Conservation (phyloP, 2,329 filamentous ascomycete species). For the Teratosphaeria viscida region DNA sequence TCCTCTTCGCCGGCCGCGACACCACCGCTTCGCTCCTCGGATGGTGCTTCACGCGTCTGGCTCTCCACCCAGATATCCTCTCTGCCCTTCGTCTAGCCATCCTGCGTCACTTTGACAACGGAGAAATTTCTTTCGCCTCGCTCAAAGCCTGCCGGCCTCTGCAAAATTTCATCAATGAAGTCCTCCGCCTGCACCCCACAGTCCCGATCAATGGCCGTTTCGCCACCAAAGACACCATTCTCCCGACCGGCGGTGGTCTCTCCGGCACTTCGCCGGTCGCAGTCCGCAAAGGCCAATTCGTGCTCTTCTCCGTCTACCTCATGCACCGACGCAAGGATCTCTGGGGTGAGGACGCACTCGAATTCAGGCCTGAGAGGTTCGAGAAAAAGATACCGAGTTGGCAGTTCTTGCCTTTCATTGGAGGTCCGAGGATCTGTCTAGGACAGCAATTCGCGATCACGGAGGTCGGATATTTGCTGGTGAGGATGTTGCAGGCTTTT, state of each 20-base stretch:
- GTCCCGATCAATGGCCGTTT: constrained; percentile 67
- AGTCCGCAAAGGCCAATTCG: constrained; percentile 19
- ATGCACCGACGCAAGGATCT: constrained; percentile 29
- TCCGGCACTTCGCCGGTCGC: constrained; percentile 46
- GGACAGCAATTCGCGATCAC: constrained; percentile 38
- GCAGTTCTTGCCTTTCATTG: constrained; percentile 20
- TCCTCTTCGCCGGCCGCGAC: constrained; percentile 61
- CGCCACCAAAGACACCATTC: constrained; percentile 59
- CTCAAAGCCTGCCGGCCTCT: constrained; percentile 64
- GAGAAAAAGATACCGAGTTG: constrained; percentile 16
- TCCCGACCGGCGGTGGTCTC: constrained; percentile 52
- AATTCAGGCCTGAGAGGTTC: constrained; percentile 29
- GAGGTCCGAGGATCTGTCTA: constrained; percentile 24
- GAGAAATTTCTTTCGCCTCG: constrained; percentile 41
- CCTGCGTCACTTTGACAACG: constrained; percentile 33
- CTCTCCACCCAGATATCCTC: constrained; percentile 41
- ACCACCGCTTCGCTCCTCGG: constrained; percentile 45
- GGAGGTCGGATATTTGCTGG: constrained; percentile 35
- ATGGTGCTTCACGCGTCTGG: constrained; percentile 45
- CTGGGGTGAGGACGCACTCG: constrained; percentile 30
- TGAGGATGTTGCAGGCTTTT: constrained; percentile 32
- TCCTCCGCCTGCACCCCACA: constrained; percentile 62
- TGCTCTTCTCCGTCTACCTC: constrained; percentile 25
- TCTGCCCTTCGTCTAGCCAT: constrained; percentile 40
- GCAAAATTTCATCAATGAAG: constrained; percentile 39